phyloP scores from a whole-genome alignment of 306 rosid species.

The Vigna mungo region DNA sequence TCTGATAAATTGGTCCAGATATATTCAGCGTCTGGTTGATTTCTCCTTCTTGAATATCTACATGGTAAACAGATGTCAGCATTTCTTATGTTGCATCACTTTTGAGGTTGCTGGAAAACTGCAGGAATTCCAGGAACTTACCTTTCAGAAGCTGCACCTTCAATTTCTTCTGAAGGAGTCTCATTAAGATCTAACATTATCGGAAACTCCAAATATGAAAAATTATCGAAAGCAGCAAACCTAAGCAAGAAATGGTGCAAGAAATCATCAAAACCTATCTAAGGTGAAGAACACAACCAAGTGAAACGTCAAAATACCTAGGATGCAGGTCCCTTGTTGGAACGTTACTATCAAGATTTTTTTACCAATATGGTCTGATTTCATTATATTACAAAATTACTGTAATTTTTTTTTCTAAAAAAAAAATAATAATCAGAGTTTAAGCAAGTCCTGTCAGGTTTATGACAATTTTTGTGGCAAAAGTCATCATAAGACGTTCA shows the following conservation, averaged over 20 bases:
- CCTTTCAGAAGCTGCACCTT: slow-evolving; percentile 50
- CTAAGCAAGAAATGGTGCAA: slow-evolving; percentile 32
- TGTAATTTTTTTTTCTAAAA: too few relatives aligned
- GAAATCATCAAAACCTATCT: slow-evolving; percentile 36
- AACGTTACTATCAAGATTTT: too few relatives aligned
- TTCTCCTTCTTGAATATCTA: slow-evolving; percentile 31
- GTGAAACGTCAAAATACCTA: too few relatives aligned
- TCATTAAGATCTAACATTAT: slow-evolving; percentile 38
- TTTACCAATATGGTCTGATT: too few relatives aligned
- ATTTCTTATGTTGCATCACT: not conserved
- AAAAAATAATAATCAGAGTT: too few relatives aligned
- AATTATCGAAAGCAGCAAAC: slow-evolving; percentile 40
- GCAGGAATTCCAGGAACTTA: slow-evolving; percentile 48
- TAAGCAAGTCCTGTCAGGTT: too few relatives aligned
- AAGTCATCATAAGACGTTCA: too few relatives aligned
- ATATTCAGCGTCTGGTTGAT: slow-evolving; percentile 50
- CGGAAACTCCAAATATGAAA: slow-evolving; percentile 23
- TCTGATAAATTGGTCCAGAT: slow-evolving; percentile 60
- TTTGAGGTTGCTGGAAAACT: not conserved
- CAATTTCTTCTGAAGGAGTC: slow-evolving; percentile 49
- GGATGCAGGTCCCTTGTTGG: too few relatives aligned
- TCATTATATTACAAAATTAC: too few relatives aligned
- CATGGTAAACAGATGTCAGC: slow-evolving; percentile 43
- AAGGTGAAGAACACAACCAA: too few relatives aligned
- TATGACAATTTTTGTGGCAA: too few relatives aligned